These are phyloP conservation scores for Diophrys appendiculata DNA, from an alignment of 73 alveolate genomes.

Conservation along the genomic window DNA sequence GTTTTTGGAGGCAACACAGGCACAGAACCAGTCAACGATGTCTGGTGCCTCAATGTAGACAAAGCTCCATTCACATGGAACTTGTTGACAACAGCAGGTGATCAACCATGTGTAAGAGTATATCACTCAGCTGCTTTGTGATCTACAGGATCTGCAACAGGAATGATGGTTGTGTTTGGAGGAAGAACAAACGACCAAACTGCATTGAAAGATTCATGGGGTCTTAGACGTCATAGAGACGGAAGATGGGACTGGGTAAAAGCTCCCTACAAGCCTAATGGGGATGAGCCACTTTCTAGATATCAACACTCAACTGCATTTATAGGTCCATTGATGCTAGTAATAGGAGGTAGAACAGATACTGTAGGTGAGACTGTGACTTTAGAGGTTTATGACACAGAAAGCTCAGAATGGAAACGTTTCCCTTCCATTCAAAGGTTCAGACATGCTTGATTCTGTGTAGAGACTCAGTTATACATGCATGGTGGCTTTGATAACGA, in stretches of 20 bases:
- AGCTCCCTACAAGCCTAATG: conserved; percentile 86
- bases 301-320: conserved; percentile 94
- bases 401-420: conserved; percentile 93
- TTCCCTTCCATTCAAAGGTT: conserved; percentile 83
- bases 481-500: conserved; percentile 91
- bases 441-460: conserved; percentile 85
- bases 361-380: conserved; percentile 88
- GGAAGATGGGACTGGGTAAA: conserved; percentile 99
- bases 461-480: conserved; percentile 69
- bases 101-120: conserved; percentile 91
- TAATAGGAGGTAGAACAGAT: conserved; percentile 95
- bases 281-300: conserved; percentile 70
- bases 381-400: conserved; percentile 96
- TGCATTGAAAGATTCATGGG: conserved; percentile 97
- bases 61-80: conserved; percentile 90
- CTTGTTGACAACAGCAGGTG: conserved; percentile 80
- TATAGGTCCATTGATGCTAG: conserved; percentile 87
- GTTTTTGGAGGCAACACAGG: conserved; percentile 98
- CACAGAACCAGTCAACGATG: conserved; percentile 91
- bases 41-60: conserved; percentile 89
- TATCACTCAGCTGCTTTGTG: conserved; percentile 97
- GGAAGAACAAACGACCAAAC: conserved; percentile 86
- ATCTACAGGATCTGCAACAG: conserved; percentile 97
- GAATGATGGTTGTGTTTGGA: conserved; percentile 98
- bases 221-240: conserved; percentile 96